These are phyloP conservation scores for Solanum clarkiae DNA, from an alignment of 257 asterid species.

Conservation along the genomic window DNA sequence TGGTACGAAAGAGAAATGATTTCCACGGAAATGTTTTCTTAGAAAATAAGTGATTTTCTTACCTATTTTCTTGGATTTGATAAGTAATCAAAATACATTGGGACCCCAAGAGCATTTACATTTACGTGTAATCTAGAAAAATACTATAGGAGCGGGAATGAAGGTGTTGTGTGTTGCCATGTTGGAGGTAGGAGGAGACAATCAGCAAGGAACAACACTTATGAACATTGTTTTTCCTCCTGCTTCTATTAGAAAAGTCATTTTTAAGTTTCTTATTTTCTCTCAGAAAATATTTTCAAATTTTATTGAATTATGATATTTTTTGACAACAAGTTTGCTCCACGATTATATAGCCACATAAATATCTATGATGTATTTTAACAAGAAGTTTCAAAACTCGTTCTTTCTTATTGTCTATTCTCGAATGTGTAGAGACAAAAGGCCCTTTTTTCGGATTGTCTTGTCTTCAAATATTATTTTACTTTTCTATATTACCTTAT, in stretches of 20 bases:
- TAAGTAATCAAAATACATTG: too few species aligned
- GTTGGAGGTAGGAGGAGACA: background rate
- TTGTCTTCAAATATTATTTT: background rate
- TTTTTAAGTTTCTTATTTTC: too few species aligned
- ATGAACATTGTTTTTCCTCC: too few species aligned
- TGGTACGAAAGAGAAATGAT: background rate
- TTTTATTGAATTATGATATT: too few species aligned
- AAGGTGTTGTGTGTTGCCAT: background rate
- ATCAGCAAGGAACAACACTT: background rate
- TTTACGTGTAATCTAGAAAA: too few species aligned
- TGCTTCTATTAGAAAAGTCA: too few species aligned
- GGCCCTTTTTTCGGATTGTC: background rate
- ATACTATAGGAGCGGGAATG: too few species aligned
- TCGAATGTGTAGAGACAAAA: background rate
- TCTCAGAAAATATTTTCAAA: too few species aligned
- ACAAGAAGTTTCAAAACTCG: background rate
- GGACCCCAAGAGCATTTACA: too few species aligned
- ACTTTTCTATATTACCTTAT: background rate
- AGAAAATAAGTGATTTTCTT: too few species aligned
- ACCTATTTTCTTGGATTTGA: too few species aligned
- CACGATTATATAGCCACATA: background rate
- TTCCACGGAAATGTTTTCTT: background rate
- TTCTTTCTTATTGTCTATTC: background rate
- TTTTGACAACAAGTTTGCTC: too few species aligned
- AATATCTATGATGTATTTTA: background rate